phyloP scores from a whole-genome alignment of 83 land plant species.

The Diphasiastrum complanatum region DNA sequence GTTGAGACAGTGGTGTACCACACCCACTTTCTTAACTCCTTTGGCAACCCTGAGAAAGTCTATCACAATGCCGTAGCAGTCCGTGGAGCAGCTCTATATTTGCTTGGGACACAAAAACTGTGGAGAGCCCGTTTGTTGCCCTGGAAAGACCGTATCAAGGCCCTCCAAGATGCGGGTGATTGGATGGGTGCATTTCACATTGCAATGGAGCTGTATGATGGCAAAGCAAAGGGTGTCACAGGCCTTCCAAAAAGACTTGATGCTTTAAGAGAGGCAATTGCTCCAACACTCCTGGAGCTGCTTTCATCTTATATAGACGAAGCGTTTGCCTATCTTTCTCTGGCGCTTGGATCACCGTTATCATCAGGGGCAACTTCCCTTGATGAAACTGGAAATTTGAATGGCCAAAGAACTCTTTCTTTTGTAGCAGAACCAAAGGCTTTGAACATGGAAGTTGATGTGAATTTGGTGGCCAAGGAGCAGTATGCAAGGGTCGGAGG shows the following conservation, averaged over 20 bases:
- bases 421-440: slow-evolving; percentile 2
- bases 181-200: slow-evolving; percentile 98
- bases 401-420: slow-evolving; percentile 14
- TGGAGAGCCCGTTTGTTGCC: slow-evolving; percentile 81
- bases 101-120: slow-evolving; percentile 73
- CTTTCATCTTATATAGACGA: slow-evolving; percentile 82
- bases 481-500: slow-evolving; percentile 98
- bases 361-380: neutral
- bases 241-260: slow-evolving; percentile 76
- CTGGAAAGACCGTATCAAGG: slow-evolving; percentile 89
- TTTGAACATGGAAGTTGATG: neutral
- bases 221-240: slow-evolving; percentile 82
- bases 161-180: slow-evolving; percentile 88
- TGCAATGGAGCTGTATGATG: slow-evolving; percentile 95
- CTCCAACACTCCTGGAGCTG: slow-evolving; percentile 75
- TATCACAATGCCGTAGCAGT: slow-evolving; percentile 74
- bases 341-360: slow-evolving; percentile 44
- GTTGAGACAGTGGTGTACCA: slow-evolving; percentile 62
- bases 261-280: slow-evolving; percentile 58
- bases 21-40: slow-evolving; percentile 57
- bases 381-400: slow-evolving; percentile 43
- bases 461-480: slow-evolving; percentile 38
- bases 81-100: slow-evolving; percentile 75
- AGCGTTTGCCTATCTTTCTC: slow-evolving; percentile 86
- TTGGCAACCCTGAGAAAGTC: slow-evolving; percentile 94